These are phyloP conservation scores for Pythium folliculosum DNA, from an alignment of 352 stramenopile genomes.

Conservation along the genomic window DNA sequence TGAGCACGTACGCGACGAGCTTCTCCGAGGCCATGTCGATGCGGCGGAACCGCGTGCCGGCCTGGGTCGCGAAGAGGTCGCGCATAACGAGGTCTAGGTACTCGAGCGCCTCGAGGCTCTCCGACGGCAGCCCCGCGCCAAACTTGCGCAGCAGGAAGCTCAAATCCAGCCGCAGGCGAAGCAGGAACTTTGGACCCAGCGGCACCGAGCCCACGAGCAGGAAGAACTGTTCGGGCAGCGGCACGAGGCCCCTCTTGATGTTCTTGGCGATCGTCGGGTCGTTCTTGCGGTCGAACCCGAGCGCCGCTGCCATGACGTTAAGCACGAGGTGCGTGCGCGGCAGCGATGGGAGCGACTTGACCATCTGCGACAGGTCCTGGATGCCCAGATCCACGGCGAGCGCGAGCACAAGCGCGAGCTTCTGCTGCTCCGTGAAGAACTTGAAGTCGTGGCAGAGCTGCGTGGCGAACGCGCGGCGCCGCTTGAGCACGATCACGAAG, in stretches of 20 bases:
- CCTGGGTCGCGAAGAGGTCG: slow-evolving; percentile 81
- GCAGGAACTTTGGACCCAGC: slow-evolving; percentile 67
- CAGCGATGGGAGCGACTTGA: slow-evolving; percentile 79
- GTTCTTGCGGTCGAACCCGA: slow-evolving; percentile 82
- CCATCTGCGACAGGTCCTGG: slow-evolving; percentile 78
- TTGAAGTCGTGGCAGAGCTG: slow-evolving; percentile 77
- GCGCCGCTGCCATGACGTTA: slow-evolving; percentile 69
- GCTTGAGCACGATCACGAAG: slow-evolving; percentile 85
- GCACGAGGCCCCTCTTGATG: slow-evolving; percentile 83
- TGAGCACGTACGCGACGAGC: slow-evolving; percentile 63
- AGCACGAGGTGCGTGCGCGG: slow-evolving; percentile 79
- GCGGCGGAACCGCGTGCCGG: slow-evolving; percentile 75
- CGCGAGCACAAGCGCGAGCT: slow-evolving; percentile 76
- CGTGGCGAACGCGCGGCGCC: slow-evolving; percentile 71
- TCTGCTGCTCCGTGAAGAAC: slow-evolving; percentile 75
- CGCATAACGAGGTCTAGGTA: slow-evolving; percentile 84
- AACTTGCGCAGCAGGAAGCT: slow-evolving; percentile 52
- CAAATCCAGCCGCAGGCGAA: slow-evolving; percentile 73
- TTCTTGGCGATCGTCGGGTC: slow-evolving; percentile 84
- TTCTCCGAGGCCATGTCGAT: slow-evolving; percentile 80
- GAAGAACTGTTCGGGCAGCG: slow-evolving; percentile 81
- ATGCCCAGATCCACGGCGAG: slow-evolving; percentile 79
- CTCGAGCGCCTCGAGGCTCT: slow-evolving; percentile 66
- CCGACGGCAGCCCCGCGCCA: slow-evolving; percentile 40
- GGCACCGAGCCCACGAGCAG: slow-evolving; percentile 72